Evolutionary conservation across 306 rosid genomes (phyloP).

Genomic region (Gillenia trifoliata): DNA sequence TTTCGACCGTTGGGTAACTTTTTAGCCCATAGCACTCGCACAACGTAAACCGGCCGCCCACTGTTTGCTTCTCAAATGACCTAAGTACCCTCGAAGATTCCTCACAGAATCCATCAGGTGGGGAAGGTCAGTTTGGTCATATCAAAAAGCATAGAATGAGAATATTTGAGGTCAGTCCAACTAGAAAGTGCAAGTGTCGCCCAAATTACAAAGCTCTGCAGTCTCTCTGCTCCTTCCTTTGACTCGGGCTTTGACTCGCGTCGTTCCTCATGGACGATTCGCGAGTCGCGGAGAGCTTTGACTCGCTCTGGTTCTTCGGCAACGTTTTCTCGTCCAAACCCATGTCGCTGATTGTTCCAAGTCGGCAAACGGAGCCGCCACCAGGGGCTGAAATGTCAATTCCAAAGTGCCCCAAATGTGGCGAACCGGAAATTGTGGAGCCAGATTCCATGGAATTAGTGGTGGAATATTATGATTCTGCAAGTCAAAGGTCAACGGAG

Average conservation of each 20-base stretch:
- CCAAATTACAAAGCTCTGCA: neutral
- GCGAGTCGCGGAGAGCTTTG: slow-evolving; percentile 33
- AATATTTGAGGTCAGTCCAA: slow-evolving; percentile 19
- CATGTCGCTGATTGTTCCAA: slow-evolving; percentile 4
- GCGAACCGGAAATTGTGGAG: neutral
- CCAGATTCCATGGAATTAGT: neutral
- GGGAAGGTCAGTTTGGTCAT: neutral
- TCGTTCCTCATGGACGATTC: slow-evolving; percentile 33
- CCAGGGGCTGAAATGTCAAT: neutral
- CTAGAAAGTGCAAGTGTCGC: neutral
- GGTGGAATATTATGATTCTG: slow-evolving; percentile 13
- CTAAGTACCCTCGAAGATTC: neutral
- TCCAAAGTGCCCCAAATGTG: slow-evolving; percentile 2
- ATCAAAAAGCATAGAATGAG: neutral
- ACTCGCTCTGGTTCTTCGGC: slow-evolving; percentile 65
- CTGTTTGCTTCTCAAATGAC: neutral
- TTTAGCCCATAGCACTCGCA: neutral
- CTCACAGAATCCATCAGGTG: fast-evolving
- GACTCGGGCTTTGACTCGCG: neutral
- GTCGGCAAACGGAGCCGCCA: slow-evolving; percentile 1
- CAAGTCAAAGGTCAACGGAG: slow-evolving; percentile 5
- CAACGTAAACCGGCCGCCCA: neutral
- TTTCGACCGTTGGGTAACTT: slow-evolving; percentile 19
- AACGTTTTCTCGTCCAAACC: slow-evolving; percentile 30
- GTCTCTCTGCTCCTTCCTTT: neutral